Base-by-base conservation (phyloP, 345 rosid species). In the Durio zibethinus region DNA sequence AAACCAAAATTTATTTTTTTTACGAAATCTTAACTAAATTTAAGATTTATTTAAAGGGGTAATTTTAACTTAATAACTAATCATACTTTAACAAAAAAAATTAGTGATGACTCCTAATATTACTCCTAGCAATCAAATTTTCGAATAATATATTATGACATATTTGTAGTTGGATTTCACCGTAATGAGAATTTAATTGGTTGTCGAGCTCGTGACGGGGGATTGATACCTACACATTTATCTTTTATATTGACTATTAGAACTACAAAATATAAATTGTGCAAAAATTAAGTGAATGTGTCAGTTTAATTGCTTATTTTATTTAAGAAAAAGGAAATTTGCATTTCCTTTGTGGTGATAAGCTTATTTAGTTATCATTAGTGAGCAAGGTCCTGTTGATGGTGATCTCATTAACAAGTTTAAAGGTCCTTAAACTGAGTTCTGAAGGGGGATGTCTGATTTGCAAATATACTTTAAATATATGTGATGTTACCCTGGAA, bases 111-210 rank as follows among this genome's bases (percentile, higher is more conserved):
- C n/a, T n/a, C n/a, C n/a, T n/a, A n/a, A n/a, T n/a, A n/a, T n/a
- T n/a, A n/a, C n/a, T n/a, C n/a, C n/a, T n/a, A n/a, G n/a, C n/a
- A n/a, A n/a, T n/a, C n/a, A n/a, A n/a, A n/a, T n/a, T n/a, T n/a
- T n/a, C n/a, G n/a, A n/a, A n/a, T n/a, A n/a, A n/a, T n/a, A n/a
- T n/a, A n/a, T n/a, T n/a, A n/a, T n/a, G n/a, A n/a, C n/a, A n/a
- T n/a, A n/a, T n/a, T n/a, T 79, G 72, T 56, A 47, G 29, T 79
- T 80, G 76, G 42, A 38, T 76, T 67, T 18, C 60, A 15, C 50
- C 56, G 61, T 73, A 80, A 33, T 67, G 36, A 63, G 47, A 74
- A 36, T 33, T 57, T 72, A 54, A 40, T 73, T 82, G 42, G 43
- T 67, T 74, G 29, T 64, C 73, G 31, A 38, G 56, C 43, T 53